Evolutionary conservation across 2,329 filamentous ascomycete genomes (phyloP).

Genomic region (Aspergillus bombycis): DNA sequence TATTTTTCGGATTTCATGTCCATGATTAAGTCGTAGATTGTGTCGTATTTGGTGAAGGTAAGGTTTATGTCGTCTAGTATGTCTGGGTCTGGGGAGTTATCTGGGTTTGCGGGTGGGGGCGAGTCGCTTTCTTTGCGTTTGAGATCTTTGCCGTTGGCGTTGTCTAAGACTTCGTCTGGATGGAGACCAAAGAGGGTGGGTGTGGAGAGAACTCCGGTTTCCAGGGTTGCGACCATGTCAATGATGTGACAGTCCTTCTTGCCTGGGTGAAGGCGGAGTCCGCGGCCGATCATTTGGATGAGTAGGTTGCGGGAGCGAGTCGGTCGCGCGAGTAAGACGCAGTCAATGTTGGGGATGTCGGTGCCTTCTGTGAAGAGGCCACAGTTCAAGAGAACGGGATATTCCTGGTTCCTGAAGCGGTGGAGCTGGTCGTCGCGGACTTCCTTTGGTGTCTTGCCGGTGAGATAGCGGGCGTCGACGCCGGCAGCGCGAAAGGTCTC

Average conservation of each 20-base stretch:
- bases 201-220: constrained; percentile 82
- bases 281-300: constrained; percentile 96
- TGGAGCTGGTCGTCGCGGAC: constrained; percentile 71
- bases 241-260: constrained; percentile 94
- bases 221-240: constrained; percentile 88
- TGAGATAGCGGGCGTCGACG: constrained; percentile 84
- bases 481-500: constrained; percentile 75
- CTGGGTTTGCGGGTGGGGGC: neutral
- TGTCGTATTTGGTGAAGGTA: constrained; percentile 87
- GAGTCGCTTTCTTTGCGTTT: constrained; percentile 48
- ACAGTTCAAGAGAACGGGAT: constrained; percentile 89
- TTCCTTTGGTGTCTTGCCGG: constrained; percentile 73
- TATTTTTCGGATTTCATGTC: constrained; percentile 79
- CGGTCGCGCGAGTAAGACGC: constrained; percentile 81
- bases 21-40: constrained; percentile 84
- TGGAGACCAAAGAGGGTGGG: constrained; percentile 93
- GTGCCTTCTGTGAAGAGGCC: constrained; percentile 97
- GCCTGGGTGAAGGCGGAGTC: constrained; percentile 77
- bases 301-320: constrained; percentile 92
- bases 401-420: constrained; percentile 74
- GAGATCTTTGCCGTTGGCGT: constrained; percentile 67
- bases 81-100: constrained; percentile 21
- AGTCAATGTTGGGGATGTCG: constrained; percentile 97
- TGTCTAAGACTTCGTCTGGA: constrained; percentile 73
- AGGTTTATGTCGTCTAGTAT: constrained; percentile 53